Evolutionary conservation across 1,139 yeast genomes (phyloP).

Genomic region (Komagataea norvegica): DNA sequence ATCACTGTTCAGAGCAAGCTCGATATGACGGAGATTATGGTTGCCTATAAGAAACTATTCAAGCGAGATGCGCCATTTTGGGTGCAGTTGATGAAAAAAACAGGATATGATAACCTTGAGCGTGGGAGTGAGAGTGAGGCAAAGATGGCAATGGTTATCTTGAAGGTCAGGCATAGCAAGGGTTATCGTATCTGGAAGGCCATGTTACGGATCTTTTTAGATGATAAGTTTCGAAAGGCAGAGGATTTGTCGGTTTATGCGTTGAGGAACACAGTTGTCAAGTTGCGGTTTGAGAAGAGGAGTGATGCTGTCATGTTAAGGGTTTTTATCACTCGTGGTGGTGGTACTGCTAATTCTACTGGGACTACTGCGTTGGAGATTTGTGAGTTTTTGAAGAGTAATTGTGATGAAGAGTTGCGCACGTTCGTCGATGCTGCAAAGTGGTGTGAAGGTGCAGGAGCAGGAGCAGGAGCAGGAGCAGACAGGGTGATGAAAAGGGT

Average conservation of each 20-base stretch:
- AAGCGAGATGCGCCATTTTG: constrained; percentile 3
- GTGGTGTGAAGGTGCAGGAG: constrained; percentile 6
- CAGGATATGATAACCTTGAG: constrained; percentile 5
- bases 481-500: no score
- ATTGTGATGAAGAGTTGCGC: constrained; percentile 1
- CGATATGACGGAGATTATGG: constrained; percentile 9
- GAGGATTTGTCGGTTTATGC: constrained; percentile 7
- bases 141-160: constrained; percentile 2
- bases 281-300: no score
- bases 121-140: constrained; percentile 4
- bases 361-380: no score
- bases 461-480: no score
- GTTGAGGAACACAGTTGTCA: constrained; percentile 7
- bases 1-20: constrained; percentile 5
- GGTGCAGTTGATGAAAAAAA: constrained; percentile 12
- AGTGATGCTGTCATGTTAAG: no score
- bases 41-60: constrained; percentile 1
- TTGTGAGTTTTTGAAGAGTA: constrained; percentile 3
- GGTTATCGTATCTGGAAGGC: constrained; percentile 6
- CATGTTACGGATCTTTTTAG: constrained; percentile 7
- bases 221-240: constrained; percentile 6
- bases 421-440: constrained; percentile 1
- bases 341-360: no score
- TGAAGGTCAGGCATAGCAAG: constrained; percentile 1
- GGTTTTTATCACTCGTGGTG: no score